Base-by-base conservation (phyloP, 164 flowering plant species). In the Stephania cephalantha region DNA sequence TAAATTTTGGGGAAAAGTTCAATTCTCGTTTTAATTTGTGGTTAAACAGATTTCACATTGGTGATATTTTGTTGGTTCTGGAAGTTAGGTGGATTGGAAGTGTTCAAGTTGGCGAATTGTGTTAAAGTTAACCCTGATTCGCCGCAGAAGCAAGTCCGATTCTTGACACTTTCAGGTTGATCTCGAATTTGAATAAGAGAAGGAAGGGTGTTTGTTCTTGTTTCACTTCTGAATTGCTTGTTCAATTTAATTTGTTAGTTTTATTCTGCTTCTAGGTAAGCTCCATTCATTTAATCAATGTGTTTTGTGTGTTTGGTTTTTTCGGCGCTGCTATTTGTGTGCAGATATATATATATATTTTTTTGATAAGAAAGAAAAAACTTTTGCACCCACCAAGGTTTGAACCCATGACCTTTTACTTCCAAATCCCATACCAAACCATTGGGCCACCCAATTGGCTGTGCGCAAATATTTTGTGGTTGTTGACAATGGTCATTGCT, bases 121-220 rank as follows among this genome's bases (percentile, higher is more conserved):
- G 95, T 93, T 74, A 93, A 93, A 81, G 92, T 93, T 25, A 93
- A 93, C 79, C 97, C 98, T 1, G 98, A 93, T 81, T 86, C 98
- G 0, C 98, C 98, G 4, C 98, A 91, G 80, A 93, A 93, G 85
- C 94, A 87, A 84, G 91, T 91, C 74, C 86, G 97, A 53, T 85
- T 89, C 75, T 82, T 93, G 66, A 93, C 98, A 0, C 92, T 93
- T 68, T 80, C 91, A 77, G 98, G 98, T 91, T 67, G 18, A 58
- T 12, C 42, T 35, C 7, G 11, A 25, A 9, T 20, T 45, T 61
- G 7, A 17, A 61, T 61, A 18, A 6, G 66, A 61, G 20, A 61
- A 5, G 9, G n/a, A 9, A 18, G 53, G 53, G 53, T 61, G 20
- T 18, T 25, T 58, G 64, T 2, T 17, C 22, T 18, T 18, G n/a